Evolutionary conservation across 108 stramenopile genomes (phyloP), one percentile per base, ranked within the genome.

Genomic region (Pseudonitzschia multiseries): DNA sequence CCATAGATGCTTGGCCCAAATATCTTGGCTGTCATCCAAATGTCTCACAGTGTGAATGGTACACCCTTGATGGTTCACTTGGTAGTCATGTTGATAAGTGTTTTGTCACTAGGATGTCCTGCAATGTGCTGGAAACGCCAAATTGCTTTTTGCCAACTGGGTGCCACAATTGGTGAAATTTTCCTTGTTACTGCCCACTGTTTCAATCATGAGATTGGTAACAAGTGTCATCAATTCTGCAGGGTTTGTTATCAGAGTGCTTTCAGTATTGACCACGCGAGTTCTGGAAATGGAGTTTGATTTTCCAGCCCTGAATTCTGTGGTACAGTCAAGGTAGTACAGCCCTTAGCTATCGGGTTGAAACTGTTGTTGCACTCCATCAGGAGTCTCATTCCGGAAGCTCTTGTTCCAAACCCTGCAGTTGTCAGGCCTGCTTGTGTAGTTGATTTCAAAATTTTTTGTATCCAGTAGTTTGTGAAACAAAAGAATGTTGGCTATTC

Each of bases 11-110:
- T 74, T 22, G 60, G 62, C 5, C 82, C 86, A 32, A 57, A 79
- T 15, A 86, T 86, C n/a, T 67, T 65, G 8, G 24, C 53, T 0
- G 86, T 79, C 8, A 66, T 31, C 27, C 63, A 36, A 14, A 68
- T 71, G 51, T 86, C 86, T 14, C 71, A 54, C 0, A 43, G 5
- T 17, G 77, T 79, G 33, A 86, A 60, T 13, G 82, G 82, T 29
- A 56, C 69, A 31, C 83, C 74, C 43, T 57, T 42, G 57, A 86
- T 72, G 18, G 33, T 27, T 26, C 80, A 80, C 17, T 74, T 65
- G 17, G 28, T 32, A 0, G 79, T n/a, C 15, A 77, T 77, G 15
- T 57, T 43, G 31, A 70, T 69, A 54, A 73, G 82, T 0, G 68
- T 69, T 29, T 44, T 6, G 9, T 68, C 31, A 20, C 70, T 71